Base-by-base conservation (phyloP, 768 basidiomycete species). In the Chalciporus pseudorubinellus region DNA sequence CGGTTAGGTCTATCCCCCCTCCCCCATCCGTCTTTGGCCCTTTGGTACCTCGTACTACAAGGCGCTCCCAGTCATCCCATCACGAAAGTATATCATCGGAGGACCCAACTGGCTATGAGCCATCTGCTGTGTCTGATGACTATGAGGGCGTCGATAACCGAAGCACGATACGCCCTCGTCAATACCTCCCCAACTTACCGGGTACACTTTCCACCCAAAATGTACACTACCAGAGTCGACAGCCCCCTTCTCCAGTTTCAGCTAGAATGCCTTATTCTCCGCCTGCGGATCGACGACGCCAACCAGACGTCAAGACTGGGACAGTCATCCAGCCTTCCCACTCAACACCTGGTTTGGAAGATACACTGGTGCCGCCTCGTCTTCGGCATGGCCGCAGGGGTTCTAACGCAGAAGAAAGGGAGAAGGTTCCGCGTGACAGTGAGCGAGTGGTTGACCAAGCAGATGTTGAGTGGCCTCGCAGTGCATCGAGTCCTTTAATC, bases 71-170 rank as follows among this genome's bases (percentile, higher is more conserved):
- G 28, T 72, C 78, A 41, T 84, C 86, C 36, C 75, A 83, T 48
- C 82, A 83, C 55, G 85, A 78, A 54, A 91, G 88, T 59, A 67
- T 84, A 43, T 91, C 89, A 14, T 89, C 89, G 14, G 70, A 81
- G 38, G 76, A 75, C 33, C 74, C 74, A 21, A 83, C 80, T 29
- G 86, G 84, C n/a, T 87, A 89, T 61, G 87, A 91, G 50, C 84
- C 84, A 21, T 75, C 78, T 13, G 55, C 59, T 14, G 70, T 73
- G 45, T 76, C 74, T 41, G 74, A 77, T 59, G 87, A 88, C 64
- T 67, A 81, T 44, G 85, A 89, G 43, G 77, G 79, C 64, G 72
- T 72, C 42, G 84, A 83, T 28, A 64, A 61, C 71, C 77, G 52
- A 77, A 82, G 48, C 33, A 72, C 76, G 31, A 59, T 76, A 31